Percentiles rank a stretch among this genome's conserved stretches.
Conservation (phyloP, 495 filamentous ascomycete species). For the Talaromyces wortmannii region DNA sequence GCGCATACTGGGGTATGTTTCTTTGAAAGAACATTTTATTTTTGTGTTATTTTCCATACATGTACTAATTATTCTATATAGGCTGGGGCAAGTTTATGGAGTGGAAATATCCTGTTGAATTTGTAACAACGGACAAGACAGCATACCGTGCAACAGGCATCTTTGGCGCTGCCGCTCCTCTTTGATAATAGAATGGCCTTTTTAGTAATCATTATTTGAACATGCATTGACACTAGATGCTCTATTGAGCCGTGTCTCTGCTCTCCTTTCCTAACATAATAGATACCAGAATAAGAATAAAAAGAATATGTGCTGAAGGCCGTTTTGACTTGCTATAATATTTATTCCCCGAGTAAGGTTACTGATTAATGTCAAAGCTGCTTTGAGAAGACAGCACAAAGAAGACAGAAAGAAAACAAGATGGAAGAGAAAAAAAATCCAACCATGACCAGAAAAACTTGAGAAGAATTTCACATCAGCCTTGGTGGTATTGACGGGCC, state of each 20-base stretch:
- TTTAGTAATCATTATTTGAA: too few species aligned
- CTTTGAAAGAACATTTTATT: neutral
- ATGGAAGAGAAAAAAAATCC: too few species aligned
- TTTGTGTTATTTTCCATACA: neutral
- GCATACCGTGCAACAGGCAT: conserved; percentile 63
- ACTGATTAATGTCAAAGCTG: neutral
- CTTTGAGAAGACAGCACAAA: neutral
- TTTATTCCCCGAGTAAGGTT: neutral
- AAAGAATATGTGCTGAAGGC: neutral
- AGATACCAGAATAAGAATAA: neutral
- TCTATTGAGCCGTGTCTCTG: too few species aligned
- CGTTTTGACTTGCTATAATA: neutral
- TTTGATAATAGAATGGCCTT: conserved; percentile 35
- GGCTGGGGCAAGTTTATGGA: conserved; percentile 70
- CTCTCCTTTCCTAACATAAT: neutral
- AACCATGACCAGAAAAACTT: too few species aligned
- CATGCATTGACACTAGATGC: too few species aligned
- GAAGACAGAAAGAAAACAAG: neutral
- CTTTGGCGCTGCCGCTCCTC: conserved; percentile 59
- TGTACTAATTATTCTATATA: conserved; percentile 15
- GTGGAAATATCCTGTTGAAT: conserved; percentile 69
- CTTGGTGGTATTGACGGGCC: too few species aligned
- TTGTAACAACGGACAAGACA: conserved; percentile 47
- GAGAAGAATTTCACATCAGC: too few species aligned
- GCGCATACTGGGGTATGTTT: conserved; percentile 86